Evolutionary conservation across 345 rosid genomes (phyloP).

Genomic region (Euphorbia peplus): DNA sequence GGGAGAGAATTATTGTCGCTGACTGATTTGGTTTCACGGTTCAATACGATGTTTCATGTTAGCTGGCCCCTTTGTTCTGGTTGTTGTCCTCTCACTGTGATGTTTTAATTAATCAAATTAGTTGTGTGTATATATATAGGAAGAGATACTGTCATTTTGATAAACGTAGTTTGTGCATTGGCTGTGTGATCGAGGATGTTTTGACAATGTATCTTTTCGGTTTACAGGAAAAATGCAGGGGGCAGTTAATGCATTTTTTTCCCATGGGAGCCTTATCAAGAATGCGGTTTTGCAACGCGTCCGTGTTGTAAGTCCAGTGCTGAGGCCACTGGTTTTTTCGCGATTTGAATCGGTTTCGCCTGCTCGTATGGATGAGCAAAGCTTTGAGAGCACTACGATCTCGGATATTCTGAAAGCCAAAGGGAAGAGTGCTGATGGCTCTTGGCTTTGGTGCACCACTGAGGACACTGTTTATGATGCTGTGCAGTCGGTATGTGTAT

Average conservation of each 20-base stretch:
- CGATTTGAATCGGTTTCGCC: conserved; percentile 58
- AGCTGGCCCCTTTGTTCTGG: not conserved
- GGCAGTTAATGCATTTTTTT: conserved; percentile 38
- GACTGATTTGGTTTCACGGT: no score
- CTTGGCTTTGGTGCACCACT: conserved; percentile 99
- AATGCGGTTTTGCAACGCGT: conserved; percentile 50
- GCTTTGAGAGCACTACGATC: conserved; percentile 88
- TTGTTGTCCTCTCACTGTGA: not conserved
- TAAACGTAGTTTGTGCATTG: not conserved
- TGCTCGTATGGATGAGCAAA: conserved; percentile 81
- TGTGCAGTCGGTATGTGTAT: conserved; percentile 74
- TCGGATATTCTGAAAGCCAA: conserved; percentile 69
- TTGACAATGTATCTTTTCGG: not conserved
- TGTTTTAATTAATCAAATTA: no score
- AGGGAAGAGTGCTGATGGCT: conserved; percentile 92
- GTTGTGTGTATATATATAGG: not conserved
- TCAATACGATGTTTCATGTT: no score
- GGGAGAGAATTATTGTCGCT: no score
- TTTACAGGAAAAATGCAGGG: conserved; percentile 54
- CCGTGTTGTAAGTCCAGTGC: conserved; percentile 55
- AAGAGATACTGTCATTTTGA: not conserved
- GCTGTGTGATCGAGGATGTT: not conserved
- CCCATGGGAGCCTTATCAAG: conserved; percentile 53
- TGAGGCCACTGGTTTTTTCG: conserved; percentile 42
- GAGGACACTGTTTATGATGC: conserved; percentile 88